phyloP scores from a whole-genome alignment of 176 grass and related monocot genomes.

The Thalia dealbata region DNA sequence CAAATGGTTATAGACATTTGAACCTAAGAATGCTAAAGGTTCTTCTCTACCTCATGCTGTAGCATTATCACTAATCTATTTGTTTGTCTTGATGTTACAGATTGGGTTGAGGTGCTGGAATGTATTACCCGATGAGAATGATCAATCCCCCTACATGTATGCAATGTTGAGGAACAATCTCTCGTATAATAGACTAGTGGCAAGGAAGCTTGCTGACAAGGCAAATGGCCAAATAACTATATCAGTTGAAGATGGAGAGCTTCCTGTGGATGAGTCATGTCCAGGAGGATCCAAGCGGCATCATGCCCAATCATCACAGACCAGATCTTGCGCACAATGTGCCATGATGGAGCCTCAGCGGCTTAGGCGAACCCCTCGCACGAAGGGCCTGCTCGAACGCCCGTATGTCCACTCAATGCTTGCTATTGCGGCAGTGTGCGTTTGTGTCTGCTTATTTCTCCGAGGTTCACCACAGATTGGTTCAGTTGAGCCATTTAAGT shows the following conservation, averaged over 20 bases:
- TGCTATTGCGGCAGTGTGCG: constrained; percentile 90
- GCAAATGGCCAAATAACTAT: constrained; percentile 65
- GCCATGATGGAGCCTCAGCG: constrained; percentile 39
- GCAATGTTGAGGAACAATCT: constrained; percentile 54
- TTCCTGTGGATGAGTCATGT: constrained; percentile 30
- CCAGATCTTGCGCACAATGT: constrained; percentile 58
- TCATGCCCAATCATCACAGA: constrained; percentile 26
- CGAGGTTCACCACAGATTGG: constrained; percentile 58
- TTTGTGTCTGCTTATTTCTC: constrained; percentile 85
- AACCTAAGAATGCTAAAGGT: too few relatives aligned
- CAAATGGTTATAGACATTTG: too few relatives aligned
- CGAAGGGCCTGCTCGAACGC: constrained; percentile 59
- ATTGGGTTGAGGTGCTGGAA: constrained; percentile 87
- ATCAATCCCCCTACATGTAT: constrained; percentile 61
- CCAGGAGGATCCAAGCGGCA: constrained; percentile 25
- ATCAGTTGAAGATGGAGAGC: constrained; percentile 34
- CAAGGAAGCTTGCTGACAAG: constrained; percentile 53
- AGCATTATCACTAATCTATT: not conserved
- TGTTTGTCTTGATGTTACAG: constrained; percentile 29
- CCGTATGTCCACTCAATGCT: constrained; percentile 88
- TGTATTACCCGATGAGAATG: constrained; percentile 49
- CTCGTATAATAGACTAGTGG: constrained; percentile 67
- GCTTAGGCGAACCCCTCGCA: constrained; percentile 31
- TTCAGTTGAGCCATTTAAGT: constrained; percentile 58
- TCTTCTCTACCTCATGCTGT: too few relatives aligned